These are phyloP conservation scores for Phlebiopsis flavidoalba DNA, from an alignment of 768 basidiomycete genomes.

Conservation along the genomic window DNA sequence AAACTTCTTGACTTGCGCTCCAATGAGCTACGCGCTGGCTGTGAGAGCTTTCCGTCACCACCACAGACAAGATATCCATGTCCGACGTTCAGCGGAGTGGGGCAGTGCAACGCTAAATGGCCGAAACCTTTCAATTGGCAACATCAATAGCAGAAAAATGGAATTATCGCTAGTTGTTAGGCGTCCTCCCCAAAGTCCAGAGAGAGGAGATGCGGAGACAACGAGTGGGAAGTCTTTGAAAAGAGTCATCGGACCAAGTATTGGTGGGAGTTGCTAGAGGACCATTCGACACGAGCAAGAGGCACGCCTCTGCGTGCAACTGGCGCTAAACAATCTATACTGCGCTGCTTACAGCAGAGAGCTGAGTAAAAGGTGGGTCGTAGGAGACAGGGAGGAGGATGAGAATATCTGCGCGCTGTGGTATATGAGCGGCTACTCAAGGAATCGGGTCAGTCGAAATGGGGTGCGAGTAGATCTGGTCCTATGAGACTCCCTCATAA, in stretches of 20 bases:
- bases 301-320: not conserved
- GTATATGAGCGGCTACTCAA: not conserved
- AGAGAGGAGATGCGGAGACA: not conserved
- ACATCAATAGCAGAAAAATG: slow-evolving; percentile 42
- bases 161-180: slow-evolving; percentile 10
- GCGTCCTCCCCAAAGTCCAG: not conserved
- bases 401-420: not conserved
- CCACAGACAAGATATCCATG: slow-evolving; percentile 36
- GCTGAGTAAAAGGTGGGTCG: not conserved
- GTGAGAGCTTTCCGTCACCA: slow-evolving; percentile 42
- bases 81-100: slow-evolving; percentile 41
- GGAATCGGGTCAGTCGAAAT: not conserved
- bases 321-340: not conserved
- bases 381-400: not conserved
- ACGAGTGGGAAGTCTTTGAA: not conserved
- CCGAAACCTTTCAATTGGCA: slow-evolving; percentile 44
- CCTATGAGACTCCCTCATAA: not conserved
- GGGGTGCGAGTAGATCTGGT: not conserved
- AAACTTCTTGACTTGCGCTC: slow-evolving; percentile 31
- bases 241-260: not conserved
- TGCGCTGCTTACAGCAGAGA: not conserved
- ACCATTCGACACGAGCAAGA: not conserved
- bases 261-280: not conserved
- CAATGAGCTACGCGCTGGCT: slow-evolving; percentile 38
- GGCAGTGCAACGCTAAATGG: slow-evolving; percentile 40